phyloP scores from a whole-genome alignment of 371 early-diverging fungal genomes.

The Syncephalastrum monosporum region DNA sequence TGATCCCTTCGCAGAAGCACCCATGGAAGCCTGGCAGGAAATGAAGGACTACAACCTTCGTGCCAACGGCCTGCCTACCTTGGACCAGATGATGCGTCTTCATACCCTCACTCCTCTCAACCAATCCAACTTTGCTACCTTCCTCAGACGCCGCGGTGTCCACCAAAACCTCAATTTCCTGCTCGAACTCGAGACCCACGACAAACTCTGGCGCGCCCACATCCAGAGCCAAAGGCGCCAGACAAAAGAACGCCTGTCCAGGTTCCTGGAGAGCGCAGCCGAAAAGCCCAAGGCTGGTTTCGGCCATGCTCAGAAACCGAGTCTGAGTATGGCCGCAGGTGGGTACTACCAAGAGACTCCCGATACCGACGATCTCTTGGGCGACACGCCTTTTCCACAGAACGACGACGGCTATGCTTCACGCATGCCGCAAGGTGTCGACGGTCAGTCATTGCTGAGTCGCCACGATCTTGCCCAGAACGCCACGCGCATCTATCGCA shows the following conservation, averaged over 20 bases:
- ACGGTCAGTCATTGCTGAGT: conserved; percentile 20
- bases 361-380: conserved; percentile 30
- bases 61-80: conserved; percentile 49
- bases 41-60: conserved; percentile 50
- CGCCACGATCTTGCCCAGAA: conserved; percentile 45
- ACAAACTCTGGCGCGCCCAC: conserved; percentile 47
- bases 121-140: conserved; percentile 40
- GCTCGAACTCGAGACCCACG: conserved; percentile 46
- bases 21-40: conserved; percentile 53
- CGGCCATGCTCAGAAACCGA: background rate
- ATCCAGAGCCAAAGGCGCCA: conserved; percentile 32
- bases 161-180: conserved; percentile 47
- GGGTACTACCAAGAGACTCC: conserved; percentile 21
- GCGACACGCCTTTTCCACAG: conserved; percentile 12
- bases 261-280: conserved; percentile 20
- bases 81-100: conserved; percentile 48
- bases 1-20: conserved; percentile 46
- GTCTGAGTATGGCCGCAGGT: conserved; percentile 2
- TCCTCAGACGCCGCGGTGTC: conserved; percentile 32
- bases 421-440: conserved; percentile 16
- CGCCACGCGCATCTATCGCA: conserved; percentile 43
- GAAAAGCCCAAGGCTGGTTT: background rate
- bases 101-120: conserved; percentile 39
- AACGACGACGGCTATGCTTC: conserved; percentile 28
- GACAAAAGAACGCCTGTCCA: conserved; percentile 21